phyloP scores from a whole-genome alignment of 2,329 filamentous ascomycete species.

The Exophiala sp. region DNA sequence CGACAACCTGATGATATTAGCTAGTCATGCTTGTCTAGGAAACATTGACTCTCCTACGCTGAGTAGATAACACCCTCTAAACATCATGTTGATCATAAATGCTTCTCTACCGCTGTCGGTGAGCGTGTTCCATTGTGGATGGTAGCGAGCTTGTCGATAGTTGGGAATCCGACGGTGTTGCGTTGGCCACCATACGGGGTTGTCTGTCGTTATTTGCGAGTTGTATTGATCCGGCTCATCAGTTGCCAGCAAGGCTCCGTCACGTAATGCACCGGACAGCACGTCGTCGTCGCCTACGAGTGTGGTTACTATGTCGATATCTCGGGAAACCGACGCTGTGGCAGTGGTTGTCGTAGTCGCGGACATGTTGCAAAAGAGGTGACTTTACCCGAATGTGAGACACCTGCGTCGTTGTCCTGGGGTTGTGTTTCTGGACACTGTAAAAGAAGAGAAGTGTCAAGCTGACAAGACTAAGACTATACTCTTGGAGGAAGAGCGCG shows the following conservation, averaged over 20 bases:
- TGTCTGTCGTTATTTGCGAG: slow-evolving; percentile 20
- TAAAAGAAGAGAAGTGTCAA: too few relatives aligned
- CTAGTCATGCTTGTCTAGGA: too few relatives aligned
- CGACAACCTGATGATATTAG: slow-evolving; percentile 1
- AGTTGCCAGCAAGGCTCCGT: not conserved
- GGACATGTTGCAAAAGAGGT: not conserved
- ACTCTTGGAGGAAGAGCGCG: too few relatives aligned
- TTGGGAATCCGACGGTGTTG: slow-evolving; percentile 47
- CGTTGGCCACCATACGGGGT: slow-evolving; percentile 46
- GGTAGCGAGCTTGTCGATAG: slow-evolving; percentile 38
- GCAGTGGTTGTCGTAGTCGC: slow-evolving; percentile 5
- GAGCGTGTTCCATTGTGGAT: slow-evolving; percentile 8
- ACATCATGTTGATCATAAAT: slow-evolving; percentile 2
- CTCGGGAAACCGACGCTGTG: not conserved
- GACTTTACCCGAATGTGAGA: too few relatives aligned
- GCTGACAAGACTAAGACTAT: too few relatives aligned
- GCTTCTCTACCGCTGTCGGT: not conserved
- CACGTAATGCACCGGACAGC: too few relatives aligned
- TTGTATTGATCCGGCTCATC: not conserved
- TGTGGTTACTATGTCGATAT: too few relatives aligned
- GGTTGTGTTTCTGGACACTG: too few relatives aligned
- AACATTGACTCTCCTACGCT: not conserved
- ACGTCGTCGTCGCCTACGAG: not conserved
- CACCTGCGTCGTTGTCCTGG: too few relatives aligned
- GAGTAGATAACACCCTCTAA: slow-evolving; percentile 1